Base-by-base conservation (phyloP, 371 early-diverging fungal species). In the Syncephalis fuscata region DNA sequence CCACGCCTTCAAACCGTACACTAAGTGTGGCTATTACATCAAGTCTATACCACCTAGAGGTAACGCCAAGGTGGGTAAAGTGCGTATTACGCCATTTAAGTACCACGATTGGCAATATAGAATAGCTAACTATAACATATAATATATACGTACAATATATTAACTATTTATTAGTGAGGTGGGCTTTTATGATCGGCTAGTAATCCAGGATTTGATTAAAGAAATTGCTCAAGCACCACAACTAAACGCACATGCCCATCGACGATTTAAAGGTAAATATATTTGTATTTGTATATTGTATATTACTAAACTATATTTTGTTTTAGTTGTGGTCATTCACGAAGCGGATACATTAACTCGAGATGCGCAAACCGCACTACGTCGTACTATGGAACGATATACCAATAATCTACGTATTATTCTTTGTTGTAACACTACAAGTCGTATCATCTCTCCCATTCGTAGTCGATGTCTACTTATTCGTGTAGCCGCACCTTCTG, bases 341-440 rank as follows among this genome's bases (percentile, higher is more conserved):
- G 92, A 98, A 60, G 99, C 99, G 1, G 98, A 99, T 57, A 60
- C 73, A 45, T 70, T 99, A 46, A 76, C 83, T 11, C 70, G 80
- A 49, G 93, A 95, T 50, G 99, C 99, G 8, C 99, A 99, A 69
- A 88, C 93, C 32, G 99, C 92, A 15, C 76, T 99, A 46, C 79
- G 99, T 53, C 74, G 99, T 23, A 99, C 99, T 1, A 98, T 99
- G 93, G 99, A 99, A 68, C 91, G 92, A 64, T 99, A 99, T 66
- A 91, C 87, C 65, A 53, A 62, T 19, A 92, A 88, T 57, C 72
- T 99, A 55, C 82, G 99, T 23, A 67, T 99, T 20, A 88, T 99
- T 53, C 58, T 99, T 48, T 88, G 97, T 64, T 85, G 88, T 57
- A 87, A 83, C 48, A 79, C 85, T 40, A 77, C 93, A 0, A 82